Evolutionary conservation across 1,284 basidiomycete species (phyloP), one percentile per base, ranked within the genome.

Genomic region (Papiliotrema nemorosa): DNA sequence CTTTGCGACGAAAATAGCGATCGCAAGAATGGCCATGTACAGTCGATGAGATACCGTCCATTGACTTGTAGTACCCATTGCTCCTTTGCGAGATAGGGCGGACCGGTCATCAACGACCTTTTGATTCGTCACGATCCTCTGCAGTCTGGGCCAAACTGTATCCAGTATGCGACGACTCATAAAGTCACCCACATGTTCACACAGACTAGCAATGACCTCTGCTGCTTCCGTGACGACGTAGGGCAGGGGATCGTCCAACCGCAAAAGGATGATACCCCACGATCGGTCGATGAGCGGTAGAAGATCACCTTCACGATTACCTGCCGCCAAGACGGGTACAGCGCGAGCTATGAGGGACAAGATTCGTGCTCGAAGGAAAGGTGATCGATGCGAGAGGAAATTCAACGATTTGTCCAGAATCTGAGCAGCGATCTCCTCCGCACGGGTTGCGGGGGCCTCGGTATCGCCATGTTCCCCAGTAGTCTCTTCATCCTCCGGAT

Each of bases 181-280:
- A 74, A 89, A 93, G 46, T 82, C 81, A 14, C 90, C 90, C 20
- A 84, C 82, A 58, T 87, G 78, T 31, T 64, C 73, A 0, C 83
- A 80, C 24, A 97, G 77, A 0, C 81, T 73, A 54, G 87, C 86
- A 16, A 94, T 75, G 29, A 93, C 76, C 2, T 72, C 75, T 1
- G 85, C 84, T 0, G 88, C 84, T 35, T 85, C 85, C 52, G 81
- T 80, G 46, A 89, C 82, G 29, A 96, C 89, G 62, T 83, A 90
- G 1, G 83, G 77, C 64, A 89, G 83, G 0, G 78, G 44, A 65
- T 93, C 88, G 20, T 75, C 70, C 12, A 96, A 77, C 6, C 92
- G 81, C 60, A 90, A 89, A 44, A 96, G 75, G 58, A 97, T 83
- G 70, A 86, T 87, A 16, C 88, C 87, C 92, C 92, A 97, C 1